Conservation (phyloP, 495 filamentous ascomycete genomes). For the Penicillium ochrochloron region DNA sequence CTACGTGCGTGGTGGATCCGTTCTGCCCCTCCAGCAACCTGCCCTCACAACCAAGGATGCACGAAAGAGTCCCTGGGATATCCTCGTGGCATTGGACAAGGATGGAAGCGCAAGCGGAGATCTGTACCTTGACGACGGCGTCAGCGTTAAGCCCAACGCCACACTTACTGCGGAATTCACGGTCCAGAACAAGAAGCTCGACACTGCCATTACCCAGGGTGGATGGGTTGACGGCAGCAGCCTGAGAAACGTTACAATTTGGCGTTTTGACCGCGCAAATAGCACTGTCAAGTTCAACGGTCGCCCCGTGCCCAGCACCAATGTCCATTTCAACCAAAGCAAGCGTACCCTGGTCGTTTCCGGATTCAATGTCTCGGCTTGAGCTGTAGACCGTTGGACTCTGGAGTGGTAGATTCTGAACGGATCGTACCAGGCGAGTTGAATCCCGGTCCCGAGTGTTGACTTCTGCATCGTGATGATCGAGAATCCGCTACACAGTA, state of each 20-base stretch:
- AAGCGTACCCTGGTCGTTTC: conserved; percentile 3
- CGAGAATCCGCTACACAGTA: too few relatives aligned
- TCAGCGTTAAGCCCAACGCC: conserved; percentile 13
- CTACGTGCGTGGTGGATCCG: conserved; percentile 63
- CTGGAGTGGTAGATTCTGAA: conserved; percentile 1
- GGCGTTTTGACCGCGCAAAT: neutral
- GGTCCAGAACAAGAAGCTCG: neutral
- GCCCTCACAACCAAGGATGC: conserved; percentile 63
- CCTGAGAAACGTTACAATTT: neutral
- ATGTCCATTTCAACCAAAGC: neutral
- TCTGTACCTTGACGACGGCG: conserved; percentile 23
- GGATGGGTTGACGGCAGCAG: conserved; percentile 1
- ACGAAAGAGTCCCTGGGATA: conserved; percentile 8
- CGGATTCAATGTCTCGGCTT: conserved; percentile 2
- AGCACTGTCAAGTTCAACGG: conserved; percentile 4
- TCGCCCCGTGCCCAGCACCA: neutral
- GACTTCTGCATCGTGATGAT: too few relatives aligned
- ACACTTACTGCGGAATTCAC: neutral
- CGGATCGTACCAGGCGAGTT: too few relatives aligned
- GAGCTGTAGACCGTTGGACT: neutral
- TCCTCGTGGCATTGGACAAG: conserved; percentile 20
- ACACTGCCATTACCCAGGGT: neutral
- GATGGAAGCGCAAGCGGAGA: conserved; percentile 17
- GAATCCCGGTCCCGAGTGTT: too few relatives aligned
- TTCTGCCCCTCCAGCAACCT: conserved; percentile 66